phyloP scores from a whole-genome alignment of 306 rosid species.

The Begonia masoniana region DNA sequence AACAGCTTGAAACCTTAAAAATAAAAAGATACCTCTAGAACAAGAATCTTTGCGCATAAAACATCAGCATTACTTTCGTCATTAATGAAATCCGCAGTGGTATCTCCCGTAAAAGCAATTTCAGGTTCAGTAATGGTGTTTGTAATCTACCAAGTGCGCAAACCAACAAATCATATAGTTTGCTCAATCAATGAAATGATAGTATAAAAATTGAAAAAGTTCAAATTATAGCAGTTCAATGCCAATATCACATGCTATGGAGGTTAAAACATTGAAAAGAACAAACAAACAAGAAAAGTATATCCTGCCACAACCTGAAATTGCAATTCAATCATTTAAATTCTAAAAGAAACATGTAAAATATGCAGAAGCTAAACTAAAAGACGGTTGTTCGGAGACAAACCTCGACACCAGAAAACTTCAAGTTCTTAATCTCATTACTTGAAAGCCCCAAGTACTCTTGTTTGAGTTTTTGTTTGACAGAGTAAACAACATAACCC shows the following conservation, averaged over 20 bases:
- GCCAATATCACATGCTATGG: neutral
- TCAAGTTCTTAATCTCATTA: constrained; percentile 55
- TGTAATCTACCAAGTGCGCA: constrained; percentile 50
- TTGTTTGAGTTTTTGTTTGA: constrained; percentile 66
- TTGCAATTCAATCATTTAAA: neutral
- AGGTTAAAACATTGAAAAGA: neutral
- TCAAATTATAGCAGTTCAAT: neutral
- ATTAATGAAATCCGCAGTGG: constrained; percentile 59
- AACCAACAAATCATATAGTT: constrained; percentile 9
- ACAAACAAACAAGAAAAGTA: neutral
- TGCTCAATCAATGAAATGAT: neutral
- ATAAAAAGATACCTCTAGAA: constrained; percentile 49
- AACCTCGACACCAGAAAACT: constrained; percentile 77
- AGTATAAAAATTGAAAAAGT: neutral
- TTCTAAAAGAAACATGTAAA: too few relatives aligned
- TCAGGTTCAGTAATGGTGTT: constrained; percentile 61
- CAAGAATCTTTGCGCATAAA: constrained; percentile 68
- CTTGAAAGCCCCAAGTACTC: constrained; percentile 51
- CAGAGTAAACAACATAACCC: constrained; percentile 72
- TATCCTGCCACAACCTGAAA: neutral
- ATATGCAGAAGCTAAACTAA: too few relatives aligned
- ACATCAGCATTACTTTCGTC: constrained; percentile 54
- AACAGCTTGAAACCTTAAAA: too few relatives aligned
- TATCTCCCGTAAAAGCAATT: constrained; percentile 93
- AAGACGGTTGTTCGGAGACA: constrained; percentile 13